Evolutionary conservation across 495 filamentous ascomycete species (phyloP).

Genomic region (Immersiella caudata): DNA sequence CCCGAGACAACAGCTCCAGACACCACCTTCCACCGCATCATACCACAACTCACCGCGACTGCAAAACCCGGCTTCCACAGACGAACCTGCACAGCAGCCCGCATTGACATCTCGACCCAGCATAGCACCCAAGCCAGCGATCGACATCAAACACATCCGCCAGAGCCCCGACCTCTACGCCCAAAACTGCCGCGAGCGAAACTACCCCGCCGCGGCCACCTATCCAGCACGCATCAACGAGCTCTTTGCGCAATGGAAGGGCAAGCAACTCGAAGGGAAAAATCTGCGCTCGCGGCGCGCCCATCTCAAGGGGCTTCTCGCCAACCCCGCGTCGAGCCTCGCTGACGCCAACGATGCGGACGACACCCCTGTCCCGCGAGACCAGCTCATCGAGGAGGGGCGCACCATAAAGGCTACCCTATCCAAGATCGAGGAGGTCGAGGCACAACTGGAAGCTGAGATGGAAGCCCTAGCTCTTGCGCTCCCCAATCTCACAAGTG

Average conservation of each 20-base stretch:
- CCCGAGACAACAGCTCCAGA: neutral
- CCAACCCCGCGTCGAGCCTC: conserved; percentile 44
- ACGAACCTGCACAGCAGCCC: neutral
- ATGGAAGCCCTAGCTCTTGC: conserved; percentile 75
- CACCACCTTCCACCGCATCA: neutral
- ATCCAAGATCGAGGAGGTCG: conserved; percentile 58
- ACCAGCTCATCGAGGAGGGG: conserved; percentile 65
- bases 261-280: conserved; percentile 56
- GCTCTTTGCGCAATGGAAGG: conserved; percentile 68
- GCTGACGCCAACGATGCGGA: conserved; percentile 37
- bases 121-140: conserved; percentile 75
- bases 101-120: conserved; percentile 33
- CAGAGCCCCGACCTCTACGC: conserved; percentile 75
- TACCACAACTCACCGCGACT: neutral
- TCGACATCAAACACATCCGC: conserved; percentile 89
- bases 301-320: conserved; percentile 50
- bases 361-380: conserved; percentile 40
- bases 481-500: conserved; percentile 84
- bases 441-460: conserved; percentile 61
- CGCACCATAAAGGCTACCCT: conserved; percentile 69
- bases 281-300: conserved; percentile 63
- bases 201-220: conserved; percentile 69
- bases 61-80: neutral
- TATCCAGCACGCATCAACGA: conserved; percentile 70
- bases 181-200: conserved; percentile 81